Conservation (phyloP, 1,139 yeast species). For the Zygosaccharomyces sapae region DNA sequence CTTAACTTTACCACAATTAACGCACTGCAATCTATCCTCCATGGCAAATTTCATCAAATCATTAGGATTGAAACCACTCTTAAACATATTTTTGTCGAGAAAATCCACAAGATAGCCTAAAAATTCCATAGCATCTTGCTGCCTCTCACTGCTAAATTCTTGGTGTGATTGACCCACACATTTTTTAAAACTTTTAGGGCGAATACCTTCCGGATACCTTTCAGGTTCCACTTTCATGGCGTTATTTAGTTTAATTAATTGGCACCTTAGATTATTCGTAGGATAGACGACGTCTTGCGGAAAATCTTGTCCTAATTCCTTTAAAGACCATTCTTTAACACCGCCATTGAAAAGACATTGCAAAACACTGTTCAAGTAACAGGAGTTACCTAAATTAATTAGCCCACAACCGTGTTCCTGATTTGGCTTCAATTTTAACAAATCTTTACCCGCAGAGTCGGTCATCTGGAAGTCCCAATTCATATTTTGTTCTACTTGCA, state of each 20-base stretch:
- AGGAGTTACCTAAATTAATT: constrained; percentile 86
- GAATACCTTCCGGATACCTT: constrained; percentile 68
- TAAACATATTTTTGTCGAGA: constrained; percentile 45
- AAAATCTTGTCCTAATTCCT: constrained; percentile 29
- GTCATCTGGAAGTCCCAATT: constrained; percentile 90
- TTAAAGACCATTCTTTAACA: constrained; percentile 25
- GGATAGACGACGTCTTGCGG: constrained; percentile 48
- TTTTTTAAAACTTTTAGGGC: constrained; percentile 70
- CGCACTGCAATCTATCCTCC: constrained; percentile 64
- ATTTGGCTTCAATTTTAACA: constrained; percentile 61
- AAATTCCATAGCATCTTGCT: constrained; percentile 94
- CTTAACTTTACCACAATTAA: constrained; percentile 57
- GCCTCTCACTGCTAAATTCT: constrained; percentile 82
- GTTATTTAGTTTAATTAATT: constrained; percentile 71
- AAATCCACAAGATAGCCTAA: constrained; percentile 62
- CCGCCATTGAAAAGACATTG: constrained; percentile 59
- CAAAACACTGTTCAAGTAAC: constrained; percentile 78
- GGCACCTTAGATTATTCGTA: constrained; percentile 60
- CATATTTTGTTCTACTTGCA: constrained; percentile 87
- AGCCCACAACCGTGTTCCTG: constrained; percentile 59
- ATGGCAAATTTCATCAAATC: constrained; percentile 58
- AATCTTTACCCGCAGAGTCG: constrained; percentile 62
- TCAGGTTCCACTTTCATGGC: constrained; percentile 62
- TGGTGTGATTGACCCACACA: constrained; percentile 72
- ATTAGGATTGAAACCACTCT: constrained; percentile 42